Base-by-base conservation (phyloP, 2,329 filamentous ascomycete species). In the Stemphylium beticola region DNA sequence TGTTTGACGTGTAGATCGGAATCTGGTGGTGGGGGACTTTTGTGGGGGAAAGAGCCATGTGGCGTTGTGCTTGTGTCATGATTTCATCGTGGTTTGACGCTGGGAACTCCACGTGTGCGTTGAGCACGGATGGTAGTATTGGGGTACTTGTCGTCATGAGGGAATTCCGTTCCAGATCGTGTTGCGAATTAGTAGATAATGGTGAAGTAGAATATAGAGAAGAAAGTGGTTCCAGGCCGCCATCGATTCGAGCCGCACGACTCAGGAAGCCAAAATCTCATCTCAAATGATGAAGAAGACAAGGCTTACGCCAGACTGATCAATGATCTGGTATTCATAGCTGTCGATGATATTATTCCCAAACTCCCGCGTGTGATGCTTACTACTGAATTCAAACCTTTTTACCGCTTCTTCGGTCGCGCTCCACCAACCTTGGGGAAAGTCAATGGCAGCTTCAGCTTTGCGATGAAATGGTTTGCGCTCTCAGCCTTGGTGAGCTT, bases 381-480 rank as follows among this genome's bases (percentile, higher is more conserved):
- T 29, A 29, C 26, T 10, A 29, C 10, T 49, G 26, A 36, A n/a
- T 18, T 24, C 38, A 41, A 49, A 12, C 37, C 22, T 9, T 50
- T 18, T 53, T 29, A 29, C 26, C 62, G 60, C 58, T 49, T 65
- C 39, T 56, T 61, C 38, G 60, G 60, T 12, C 59, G 49, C 2
- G 61, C 60, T 14, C 62, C 67, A 37, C 62, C 66, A 9, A 72
- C 55, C 78, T 89, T 92, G 1, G 93, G 95, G 73, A 97, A 97
- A 55, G 87, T 83, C 41, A 97, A 78, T 3, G 95, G 95, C 58
- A 97, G 75, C 65, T 83, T 85, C 66, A 98, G 78, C 64, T 86
- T 86, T 11, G 90, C 92, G 44, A 93, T 78, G 55, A 77, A 82
- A 57, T 86, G 85, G 51, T 85, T 85, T 17, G 76, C 74, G 4